Evolutionary conservation across 2,329 filamentous ascomycete species (phyloP), one percentile per base, ranked within the genome.

Genomic region (Neopestalotiopsis sp.): DNA sequence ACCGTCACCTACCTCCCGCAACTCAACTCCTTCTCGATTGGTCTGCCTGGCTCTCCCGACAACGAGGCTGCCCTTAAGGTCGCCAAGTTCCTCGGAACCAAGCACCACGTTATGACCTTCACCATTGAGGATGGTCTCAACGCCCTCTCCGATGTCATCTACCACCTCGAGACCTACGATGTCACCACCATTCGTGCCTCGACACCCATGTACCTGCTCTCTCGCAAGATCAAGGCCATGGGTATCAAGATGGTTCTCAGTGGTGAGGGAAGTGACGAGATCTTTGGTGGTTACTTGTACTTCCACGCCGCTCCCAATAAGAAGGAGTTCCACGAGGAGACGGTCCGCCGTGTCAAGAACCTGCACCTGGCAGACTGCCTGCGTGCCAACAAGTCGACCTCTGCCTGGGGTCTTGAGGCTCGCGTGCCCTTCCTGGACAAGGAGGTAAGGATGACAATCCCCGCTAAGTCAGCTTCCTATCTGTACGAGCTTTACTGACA

Each of bases 201-300:
- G 12, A 99, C 96, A 12, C 96, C 96, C 73, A 99, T 99, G 96
- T 99, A 98, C 85, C 86, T 99, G 72, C 89, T 99, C 62, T 96
- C 94, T 71, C 91, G 97, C 80, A 99, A 99, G 88, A 99, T 99
- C 87, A 99, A 99, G 88, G 96, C 95, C 45, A 95, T 98, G 91
- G 96, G 96, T 72, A 93, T 99, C 79, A 99, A 99, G 90, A 99
- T 99, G 96, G 96, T 99, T 68, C 88, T 99, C 71, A 97, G 93
- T 77, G 96, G 96, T 71, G 96, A 99, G 84, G 96, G 96, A 64
- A 96, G 93, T 77, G 96, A 99, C 81, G 96, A 99, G 84, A 98
- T 98, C 80, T 98, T 98, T 75, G 96, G 96, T 72, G 96, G 96
- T 66, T 99, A 99, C 83, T 90, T 99, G 24, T 99, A 99, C 88